Base-by-base conservation (phyloP, 208 protist genomes). In the Leishmania gerbilli region DNA sequence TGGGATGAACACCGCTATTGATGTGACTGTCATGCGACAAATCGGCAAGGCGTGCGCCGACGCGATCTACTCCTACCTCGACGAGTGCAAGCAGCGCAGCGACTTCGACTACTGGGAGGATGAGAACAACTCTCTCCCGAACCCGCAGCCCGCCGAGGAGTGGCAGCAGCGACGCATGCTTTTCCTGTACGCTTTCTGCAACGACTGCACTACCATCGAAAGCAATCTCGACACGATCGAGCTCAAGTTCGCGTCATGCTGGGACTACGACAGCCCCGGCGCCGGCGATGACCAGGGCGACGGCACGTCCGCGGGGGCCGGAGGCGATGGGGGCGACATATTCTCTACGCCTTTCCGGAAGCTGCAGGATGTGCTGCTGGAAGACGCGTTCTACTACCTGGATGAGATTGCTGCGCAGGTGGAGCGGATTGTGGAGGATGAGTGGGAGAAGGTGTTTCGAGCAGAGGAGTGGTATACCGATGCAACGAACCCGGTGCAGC, bases 71-170 rank as follows among this genome's bases (percentile, higher is more conserved):
- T 85, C 86, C 45, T 97, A 95, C 77, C 84, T 97, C 13, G 88
- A 91, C 47, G 92, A 95, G 67, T 97, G 95, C 87, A 88, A 86
- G 47, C 71, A 90, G 69, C 88, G 89, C 58, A 95, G 84, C 79
- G 95, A 97, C 79, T 96, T 93, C 71, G 90, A 97, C 76, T 94
- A 88, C 71, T 97, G 95, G 91, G 92, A 95, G 75, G 92, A 95
- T 51, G 86, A 91, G 51, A 92, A 94, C 76, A 83, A 72, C 17
- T 51, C 81, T 6, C 71, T 80, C n/a, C 56, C 76, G 5, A 86
- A 31, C 11, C 85, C 86, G 51, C 74, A 88, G 67, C 65, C 69
- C 3, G 27, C 76, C 5, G 88, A 93, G 53, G 93, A 95, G 60
- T 97, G 95, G 95, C 87, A 91, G 77, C 83, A 88, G 76, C 88